Conservation (phyloP, 2,329 filamentous ascomycete genomes). For the Stachybotrys chlorohalonatus region DNA sequence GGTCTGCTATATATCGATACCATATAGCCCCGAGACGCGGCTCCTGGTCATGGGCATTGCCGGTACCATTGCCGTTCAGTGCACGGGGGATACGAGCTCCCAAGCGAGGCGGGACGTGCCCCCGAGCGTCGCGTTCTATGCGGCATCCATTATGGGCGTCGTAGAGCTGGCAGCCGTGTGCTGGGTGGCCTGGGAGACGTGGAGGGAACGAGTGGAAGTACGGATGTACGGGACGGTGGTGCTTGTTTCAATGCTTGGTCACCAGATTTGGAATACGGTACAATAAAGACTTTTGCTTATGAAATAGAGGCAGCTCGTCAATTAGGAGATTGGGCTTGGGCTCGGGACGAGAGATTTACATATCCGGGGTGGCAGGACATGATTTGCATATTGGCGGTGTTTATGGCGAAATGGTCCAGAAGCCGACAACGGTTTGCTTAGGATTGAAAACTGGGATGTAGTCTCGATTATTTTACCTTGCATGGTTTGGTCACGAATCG, state of each 20-base stretch:
- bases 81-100: slow-evolving; percentile 16
- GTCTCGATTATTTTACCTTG: no score
- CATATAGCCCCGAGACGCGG: slow-evolving; percentile 16
- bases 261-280: slow-evolving; percentile 15
- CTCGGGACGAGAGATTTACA: no score
- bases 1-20: slow-evolving; percentile 8
- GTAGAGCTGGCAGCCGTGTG: slow-evolving; percentile 21
- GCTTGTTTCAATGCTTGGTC: slow-evolving; percentile 21
- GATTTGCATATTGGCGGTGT: no score
- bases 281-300: background rate
- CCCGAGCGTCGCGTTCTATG: slow-evolving; percentile 10
- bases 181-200: slow-evolving; percentile 22
- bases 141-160: slow-evolving; percentile 18
- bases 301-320: no score
- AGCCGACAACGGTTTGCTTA: no score
- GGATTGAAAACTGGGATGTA: no score
- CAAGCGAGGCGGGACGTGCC: slow-evolving; percentile 5
- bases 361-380: no score
- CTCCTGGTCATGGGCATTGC: slow-evolving; percentile 15
- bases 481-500: no score
- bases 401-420: no score
- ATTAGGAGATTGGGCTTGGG: no score
- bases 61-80: slow-evolving; percentile 18
- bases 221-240: slow-evolving; percentile 17
- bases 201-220: slow-evolving; percentile 13